Base-by-base conservation (phyloP, 192 early-diverging fungal genomes). In the Coemansia sp. region DNA sequence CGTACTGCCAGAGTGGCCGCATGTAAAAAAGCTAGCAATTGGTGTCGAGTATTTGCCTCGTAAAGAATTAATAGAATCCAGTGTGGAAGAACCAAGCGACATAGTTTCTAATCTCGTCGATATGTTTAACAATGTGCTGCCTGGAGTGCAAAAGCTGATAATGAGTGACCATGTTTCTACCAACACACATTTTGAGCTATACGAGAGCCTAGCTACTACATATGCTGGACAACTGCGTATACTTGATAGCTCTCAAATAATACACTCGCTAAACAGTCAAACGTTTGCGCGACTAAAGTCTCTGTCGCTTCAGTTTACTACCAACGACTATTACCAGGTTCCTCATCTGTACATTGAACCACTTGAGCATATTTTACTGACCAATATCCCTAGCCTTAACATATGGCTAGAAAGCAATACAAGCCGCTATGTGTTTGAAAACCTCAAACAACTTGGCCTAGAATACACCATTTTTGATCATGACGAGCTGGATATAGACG, bases 11-110 rank as follows among this genome's bases (percentile, higher is more conserved):
- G 1, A 4, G 35, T 63, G 62, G 62, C 62, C 62, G 14, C 21
- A 19, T 50, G 45, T 49, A n/a, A 50, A n/a, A 12, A 61, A 61
- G 27, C 45, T 61, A 29, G 59, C 29, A 15, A 9, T 61, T 15
- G 15, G 27, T 51, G 8, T 51, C 2, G 49, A 51, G n/a, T 51
- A 51, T 23, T 9, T 43, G 41, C 41, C 41, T n/a, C 12, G 41
- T n/a, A n/a, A 43, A 43, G 41, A 43, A 43, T 3, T n/a, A 11
- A 43, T 4, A 11, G 41, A 15, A n/a, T 11, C 41, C 14, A n/a
- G 15, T n/a, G 4, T n/a, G 19, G 19, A 21, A 11, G 41, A 43
- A 4, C 2, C 41, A 43, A n/a, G 2, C 41, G 14, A 43, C 41
- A 4, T 32, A 43, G 14, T 43, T 43, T 15, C 11, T 43, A 43